phyloP scores from a whole-genome alignment of 192 early-diverging fungal species.

The Irineochytrium annulatum region DNA sequence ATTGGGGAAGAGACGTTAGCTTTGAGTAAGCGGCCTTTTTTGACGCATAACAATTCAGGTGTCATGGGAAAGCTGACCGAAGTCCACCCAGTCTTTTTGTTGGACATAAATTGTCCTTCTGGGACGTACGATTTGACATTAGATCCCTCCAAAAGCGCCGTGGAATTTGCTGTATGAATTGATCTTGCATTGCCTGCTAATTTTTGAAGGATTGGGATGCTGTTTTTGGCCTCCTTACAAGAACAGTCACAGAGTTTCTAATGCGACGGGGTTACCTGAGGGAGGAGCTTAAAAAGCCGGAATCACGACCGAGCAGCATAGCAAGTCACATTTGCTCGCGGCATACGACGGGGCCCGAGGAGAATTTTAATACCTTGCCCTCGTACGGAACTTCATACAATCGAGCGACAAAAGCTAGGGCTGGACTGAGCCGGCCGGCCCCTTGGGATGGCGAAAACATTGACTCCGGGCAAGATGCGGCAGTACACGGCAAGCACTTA shows the following conservation, averaged over 20 bases:
- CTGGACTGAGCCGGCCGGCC: not conserved
- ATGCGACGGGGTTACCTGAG: slow-evolving; percentile 1
- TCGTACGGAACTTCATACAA: too few relatives aligned
- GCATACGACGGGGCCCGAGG: not conserved
- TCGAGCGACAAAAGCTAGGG: not conserved
- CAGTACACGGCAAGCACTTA: too few relatives aligned
- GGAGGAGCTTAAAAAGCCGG: too few relatives aligned
- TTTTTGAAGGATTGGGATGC: slow-evolving; percentile 24
- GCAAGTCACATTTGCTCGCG: too few relatives aligned
- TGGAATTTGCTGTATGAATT: slow-evolving; percentile 48
- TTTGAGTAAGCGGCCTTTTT: too few relatives aligned
- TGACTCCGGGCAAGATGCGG: too few relatives aligned
- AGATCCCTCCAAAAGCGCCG: slow-evolving; percentile 51
- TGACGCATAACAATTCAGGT: too few relatives aligned
- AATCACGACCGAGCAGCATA: too few relatives aligned
- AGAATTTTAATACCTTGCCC: too few relatives aligned
- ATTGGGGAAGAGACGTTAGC: not conserved
- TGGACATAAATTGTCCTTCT: slow-evolving; percentile 44
- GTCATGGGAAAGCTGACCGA: slow-evolving; percentile 25
- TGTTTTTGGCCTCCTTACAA: not conserved
- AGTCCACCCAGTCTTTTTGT: slow-evolving; percentile 50
- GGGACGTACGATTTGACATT: slow-evolving; percentile 46
- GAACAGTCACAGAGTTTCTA: slow-evolving; percentile 7
- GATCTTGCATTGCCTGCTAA: not conserved
- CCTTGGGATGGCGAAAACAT: not conserved